A percentile compares a stretch with the other conserved stretches of the same genome.
phyloP scores from a whole-genome alignment of 2,329 filamentous ascomycete species.

The Venturia carpophila region DNA sequence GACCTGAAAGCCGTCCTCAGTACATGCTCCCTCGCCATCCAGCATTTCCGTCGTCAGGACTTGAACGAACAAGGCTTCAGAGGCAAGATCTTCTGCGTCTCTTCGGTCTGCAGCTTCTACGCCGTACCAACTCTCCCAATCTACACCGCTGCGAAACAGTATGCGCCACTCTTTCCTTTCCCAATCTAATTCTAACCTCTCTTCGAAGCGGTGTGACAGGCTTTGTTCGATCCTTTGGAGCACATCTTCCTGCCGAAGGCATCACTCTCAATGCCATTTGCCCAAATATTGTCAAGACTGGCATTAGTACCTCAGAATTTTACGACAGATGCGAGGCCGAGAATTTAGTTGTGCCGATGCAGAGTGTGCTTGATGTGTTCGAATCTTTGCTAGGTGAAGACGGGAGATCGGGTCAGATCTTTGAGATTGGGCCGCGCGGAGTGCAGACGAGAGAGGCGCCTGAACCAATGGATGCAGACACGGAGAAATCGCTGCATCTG shows the following conservation, averaged over 20 bases:
- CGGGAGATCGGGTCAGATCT: conserved; percentile 34
- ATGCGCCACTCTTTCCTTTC: conserved; percentile 15
- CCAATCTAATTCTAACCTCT: neutral
- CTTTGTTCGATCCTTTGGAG: conserved; percentile 36
- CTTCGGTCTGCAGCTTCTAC: conserved; percentile 39
- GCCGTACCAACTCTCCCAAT: conserved; percentile 36
- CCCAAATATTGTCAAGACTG: conserved; percentile 36
- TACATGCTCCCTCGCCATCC: conserved; percentile 35
- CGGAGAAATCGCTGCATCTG: neutral
- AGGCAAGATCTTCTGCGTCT: conserved; percentile 31
- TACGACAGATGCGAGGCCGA: conserved; percentile 32
- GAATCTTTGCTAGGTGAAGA: conserved; percentile 30
- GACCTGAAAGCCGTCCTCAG: conserved; percentile 38
- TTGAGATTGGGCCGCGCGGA: conserved; percentile 36
- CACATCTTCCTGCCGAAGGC: conserved; percentile 32
- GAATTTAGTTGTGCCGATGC: conserved; percentile 34
- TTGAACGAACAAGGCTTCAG: conserved; percentile 28
- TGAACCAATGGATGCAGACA: conserved; percentile 29
- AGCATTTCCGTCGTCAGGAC: conserved; percentile 38
- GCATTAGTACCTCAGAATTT: conserved; percentile 32
- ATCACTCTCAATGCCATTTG: conserved; percentile 39
- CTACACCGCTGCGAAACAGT: conserved; percentile 38
- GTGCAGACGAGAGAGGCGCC: conserved; percentile 26
- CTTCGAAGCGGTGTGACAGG: conserved; percentile 29
- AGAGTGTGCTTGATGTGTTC: conserved; percentile 35